phyloP scores from a whole-genome alignment of 1,284 basidiomycete species.

The Meira miltonrushii region DNA sequence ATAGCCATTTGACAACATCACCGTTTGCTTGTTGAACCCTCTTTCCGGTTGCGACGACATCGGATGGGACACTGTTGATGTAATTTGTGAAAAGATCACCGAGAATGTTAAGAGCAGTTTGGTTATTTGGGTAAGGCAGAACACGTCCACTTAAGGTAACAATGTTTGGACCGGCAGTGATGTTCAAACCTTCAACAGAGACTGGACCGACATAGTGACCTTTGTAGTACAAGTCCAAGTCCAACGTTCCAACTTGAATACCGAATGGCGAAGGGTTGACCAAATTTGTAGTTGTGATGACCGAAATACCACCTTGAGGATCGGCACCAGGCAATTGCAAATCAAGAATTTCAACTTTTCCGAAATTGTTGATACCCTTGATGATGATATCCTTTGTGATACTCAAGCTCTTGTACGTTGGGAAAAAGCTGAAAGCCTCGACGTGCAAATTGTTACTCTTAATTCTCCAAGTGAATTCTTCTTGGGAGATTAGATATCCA shows the following conservation, averaged over 20 bases:
- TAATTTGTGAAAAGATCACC: conserved; percentile 69
- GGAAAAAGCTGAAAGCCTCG: conserved; percentile 59
- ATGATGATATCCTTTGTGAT: conserved; percentile 45
- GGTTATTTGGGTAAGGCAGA: conserved; percentile 58
- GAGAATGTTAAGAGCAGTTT: conserved; percentile 58
- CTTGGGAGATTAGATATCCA: conserved; percentile 62
- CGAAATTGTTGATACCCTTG: conserved; percentile 66
- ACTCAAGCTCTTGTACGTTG: conserved; percentile 42
- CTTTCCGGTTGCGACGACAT: conserved; percentile 62
- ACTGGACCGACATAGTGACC: conserved; percentile 63
- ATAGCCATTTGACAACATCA: conserved; percentile 66
- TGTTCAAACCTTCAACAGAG: conserved; percentile 45
- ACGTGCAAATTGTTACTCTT: conserved; percentile 61
- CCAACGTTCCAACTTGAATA: conserved; percentile 66
- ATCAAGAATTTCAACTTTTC: conserved; percentile 61
- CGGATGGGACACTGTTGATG: conserved; percentile 64
- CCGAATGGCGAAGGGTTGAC: conserved; percentile 69
- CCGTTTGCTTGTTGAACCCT: conserved; percentile 60
- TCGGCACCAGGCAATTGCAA: conserved; percentile 70
- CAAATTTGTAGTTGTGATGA: conserved; percentile 61
- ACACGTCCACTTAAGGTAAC: conserved; percentile 64
- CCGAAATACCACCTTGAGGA: conserved; percentile 66
- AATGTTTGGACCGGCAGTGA: conserved; percentile 58
- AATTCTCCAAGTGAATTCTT: conserved; percentile 69
- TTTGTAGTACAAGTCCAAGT: conserved; percentile 64